phyloP scores from a whole-genome alignment of 2,329 filamentous ascomycete genomes.

The Alternaria postmessia region DNA sequence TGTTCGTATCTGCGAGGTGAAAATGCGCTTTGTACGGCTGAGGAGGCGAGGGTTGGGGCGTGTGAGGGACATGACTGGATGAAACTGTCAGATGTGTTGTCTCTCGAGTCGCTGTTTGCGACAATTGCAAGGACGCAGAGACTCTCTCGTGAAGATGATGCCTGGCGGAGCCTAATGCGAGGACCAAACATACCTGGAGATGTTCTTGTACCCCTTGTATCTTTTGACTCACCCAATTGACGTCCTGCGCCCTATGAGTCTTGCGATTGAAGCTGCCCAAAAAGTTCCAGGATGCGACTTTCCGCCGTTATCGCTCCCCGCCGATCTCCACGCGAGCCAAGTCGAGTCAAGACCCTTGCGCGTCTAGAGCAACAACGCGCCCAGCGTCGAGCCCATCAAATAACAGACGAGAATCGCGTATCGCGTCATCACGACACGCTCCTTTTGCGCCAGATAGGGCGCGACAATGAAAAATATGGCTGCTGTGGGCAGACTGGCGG shows the following conservation, averaged over 20 bases:
- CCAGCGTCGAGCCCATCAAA: slow-evolving; percentile 29
- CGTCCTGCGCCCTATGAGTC: slow-evolving; percentile 26
- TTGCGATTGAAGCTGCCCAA: slow-evolving; percentile 13
- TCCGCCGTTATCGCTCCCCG: slow-evolving; percentile 32
- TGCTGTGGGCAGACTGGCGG: slow-evolving; percentile 30
- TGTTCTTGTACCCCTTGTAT: slow-evolving; percentile 1
- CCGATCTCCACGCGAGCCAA: slow-evolving; percentile 6
- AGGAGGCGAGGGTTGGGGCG: slow-evolving; percentile 41
- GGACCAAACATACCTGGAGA: slow-evolving; percentile 13
- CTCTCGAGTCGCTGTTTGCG: neutral
- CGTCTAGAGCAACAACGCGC: slow-evolving; percentile 25
- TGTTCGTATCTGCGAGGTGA: slow-evolving; percentile 54
- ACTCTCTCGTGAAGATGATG: neutral
- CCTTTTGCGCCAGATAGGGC: slow-evolving; percentile 27
- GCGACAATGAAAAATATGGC: slow-evolving; percentile 31
- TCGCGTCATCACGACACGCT: slow-evolving; percentile 24
- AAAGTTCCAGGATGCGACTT: slow-evolving; percentile 7
- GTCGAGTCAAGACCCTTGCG: slow-evolving; percentile 15
- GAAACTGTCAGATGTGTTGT: slow-evolving; percentile 10
- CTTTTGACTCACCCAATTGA: slow-evolving; percentile 27
- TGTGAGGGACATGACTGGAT: slow-evolving; percentile 40
- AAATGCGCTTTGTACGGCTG: slow-evolving; percentile 32
- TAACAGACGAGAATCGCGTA: slow-evolving; percentile 36
- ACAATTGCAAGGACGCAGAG: slow-evolving; percentile 1
- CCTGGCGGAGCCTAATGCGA: neutral